A percentile compares a stretch with the other conserved stretches of the same genome.
phyloP scores from a whole-genome alignment of 139 green algal genomes.

The Haematococcus sp. region DNA sequence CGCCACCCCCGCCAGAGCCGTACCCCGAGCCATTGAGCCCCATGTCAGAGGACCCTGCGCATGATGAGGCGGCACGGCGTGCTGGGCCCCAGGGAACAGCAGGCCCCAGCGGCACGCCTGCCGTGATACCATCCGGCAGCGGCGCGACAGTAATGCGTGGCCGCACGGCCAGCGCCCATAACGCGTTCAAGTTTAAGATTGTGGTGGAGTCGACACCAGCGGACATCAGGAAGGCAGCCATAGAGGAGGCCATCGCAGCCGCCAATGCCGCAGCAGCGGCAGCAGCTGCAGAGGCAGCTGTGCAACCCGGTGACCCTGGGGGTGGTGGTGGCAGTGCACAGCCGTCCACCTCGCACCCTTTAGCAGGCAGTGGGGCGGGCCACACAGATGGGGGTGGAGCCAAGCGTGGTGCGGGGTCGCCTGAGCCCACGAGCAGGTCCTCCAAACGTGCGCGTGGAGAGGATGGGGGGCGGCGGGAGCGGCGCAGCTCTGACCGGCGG shows the following conservation, averaged over 20 bases:
- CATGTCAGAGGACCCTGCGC: constrained; percentile 4
- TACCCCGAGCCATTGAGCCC: constrained; percentile 3
- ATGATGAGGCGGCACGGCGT: too few species aligned
- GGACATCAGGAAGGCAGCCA: constrained; percentile 14
- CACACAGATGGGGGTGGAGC: not conserved
- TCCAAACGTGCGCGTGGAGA: not conserved
- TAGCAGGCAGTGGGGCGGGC: not conserved
- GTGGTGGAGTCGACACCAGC: constrained; percentile 30
- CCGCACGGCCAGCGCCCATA: too few species aligned
- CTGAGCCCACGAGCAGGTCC: not conserved
- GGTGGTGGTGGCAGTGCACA: not conserved
- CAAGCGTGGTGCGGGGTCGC: too few species aligned
- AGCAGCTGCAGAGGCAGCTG: not conserved
- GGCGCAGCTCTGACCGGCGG: not conserved
- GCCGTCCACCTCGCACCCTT: too few species aligned
- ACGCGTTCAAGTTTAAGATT: constrained; percentile 36
- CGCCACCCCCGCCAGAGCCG: not conserved
- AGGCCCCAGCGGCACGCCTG: too few species aligned
- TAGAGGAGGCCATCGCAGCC: constrained; percentile 1
- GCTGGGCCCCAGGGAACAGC: too few species aligned
- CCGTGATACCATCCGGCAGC: too few species aligned
- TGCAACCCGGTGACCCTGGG: not conserved
- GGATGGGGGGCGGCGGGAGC: not conserved
- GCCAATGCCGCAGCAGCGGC: not conserved
- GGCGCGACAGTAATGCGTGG: too few species aligned